Base-by-base conservation (phyloP, 1,139 yeast species). In the Magnusiomyces paraingens region DNA sequence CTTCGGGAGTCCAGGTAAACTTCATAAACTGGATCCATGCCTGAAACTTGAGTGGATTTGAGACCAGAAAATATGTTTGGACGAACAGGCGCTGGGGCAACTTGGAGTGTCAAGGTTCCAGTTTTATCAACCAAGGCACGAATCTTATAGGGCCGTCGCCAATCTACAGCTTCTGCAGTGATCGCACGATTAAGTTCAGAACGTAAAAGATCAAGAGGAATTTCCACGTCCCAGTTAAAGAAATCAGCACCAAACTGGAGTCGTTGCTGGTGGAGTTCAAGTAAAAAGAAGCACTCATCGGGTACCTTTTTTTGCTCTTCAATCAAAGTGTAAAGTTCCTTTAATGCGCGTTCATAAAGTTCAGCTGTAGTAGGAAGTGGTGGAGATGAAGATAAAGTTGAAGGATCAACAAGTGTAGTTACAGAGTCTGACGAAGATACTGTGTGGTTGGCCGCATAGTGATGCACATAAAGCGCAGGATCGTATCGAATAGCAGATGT, bases 401-500 rank as follows among this genome's bases (percentile, higher is more conserved):
- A 26, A 26, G 32, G 8, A 26, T 26, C 32, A 8, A 26, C 32
- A 26, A 26, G 32, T 26, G 32, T 26, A 26, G 32, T 26, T 26
- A 8, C 32, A 26, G 32, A 26, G 32, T 26, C 32, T 26, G 32
- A 26, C 32, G 32, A 26, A 8, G 32, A 26, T 26, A 26, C 32
- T 4, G 32, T 8, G 21, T 38, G 18, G 17, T 38, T 38, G 4
- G 26, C 38, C 4, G 32, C 20, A n/a, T 44, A 44, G 36, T 44
- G 14, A 5, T 44, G 39, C 21, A 26, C 26, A 14, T 17, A 36
- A 17, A 83, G 62, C 2, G 62, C 57, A 1, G 95, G 93, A 61
- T 86, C 95, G 62, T 83, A 88, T 49, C 95, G 70, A 22, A 88
- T 76, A 0, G 95, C 83, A 44, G 89, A 78, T 12, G 50, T 47